Evolutionary conservation across 1,284 basidiomycete species (phyloP).

Genomic region (Sporisorium sorghi): DNA sequence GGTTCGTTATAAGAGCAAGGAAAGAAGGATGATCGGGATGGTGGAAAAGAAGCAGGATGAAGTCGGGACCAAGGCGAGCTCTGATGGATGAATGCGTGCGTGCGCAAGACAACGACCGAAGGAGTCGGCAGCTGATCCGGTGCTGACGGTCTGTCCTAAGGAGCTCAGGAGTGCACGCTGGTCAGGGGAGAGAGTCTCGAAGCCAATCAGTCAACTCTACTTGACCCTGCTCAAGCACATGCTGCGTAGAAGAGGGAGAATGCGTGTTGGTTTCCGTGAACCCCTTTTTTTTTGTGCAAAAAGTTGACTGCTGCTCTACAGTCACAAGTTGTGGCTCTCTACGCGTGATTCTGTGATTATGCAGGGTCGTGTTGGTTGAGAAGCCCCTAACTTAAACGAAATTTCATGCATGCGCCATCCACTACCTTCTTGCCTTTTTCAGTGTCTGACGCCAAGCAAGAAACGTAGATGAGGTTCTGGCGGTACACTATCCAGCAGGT

Average conservation of each 20-base stretch:
- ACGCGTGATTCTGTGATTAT: constrained; percentile 12
- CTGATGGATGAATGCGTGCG: background rate
- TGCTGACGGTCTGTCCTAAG: background rate
- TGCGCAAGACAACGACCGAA: background rate
- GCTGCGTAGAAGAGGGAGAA: too few species aligned
- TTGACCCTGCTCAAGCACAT: background rate
- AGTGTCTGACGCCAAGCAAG: background rate
- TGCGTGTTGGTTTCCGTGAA: too few species aligned
- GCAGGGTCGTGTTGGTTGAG: constrained; percentile 49
- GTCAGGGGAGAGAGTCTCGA: background rate
- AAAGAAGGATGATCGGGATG: constrained; percentile 9
- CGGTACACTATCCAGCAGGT: background rate
- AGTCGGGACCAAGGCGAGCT: background rate
- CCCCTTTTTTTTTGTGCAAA: constrained; percentile 16
- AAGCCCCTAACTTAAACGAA: constrained; percentile 25
- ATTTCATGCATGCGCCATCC: constrained; percentile 23
- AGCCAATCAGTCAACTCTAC: background rate
- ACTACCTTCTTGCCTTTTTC: background rate
- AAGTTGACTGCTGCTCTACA: constrained; percentile 10
- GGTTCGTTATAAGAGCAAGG: constrained; percentile 23
- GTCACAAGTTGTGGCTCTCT: background rate
- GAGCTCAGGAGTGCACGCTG: constrained; percentile 9
- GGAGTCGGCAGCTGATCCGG: constrained; percentile 1
- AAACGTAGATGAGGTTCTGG: background rate
- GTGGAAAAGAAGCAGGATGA: constrained; percentile 7